These are phyloP conservation scores for Lactarius tabidus DNA, from an alignment of 768 basidiomycete species.

Conservation along the genomic window DNA sequence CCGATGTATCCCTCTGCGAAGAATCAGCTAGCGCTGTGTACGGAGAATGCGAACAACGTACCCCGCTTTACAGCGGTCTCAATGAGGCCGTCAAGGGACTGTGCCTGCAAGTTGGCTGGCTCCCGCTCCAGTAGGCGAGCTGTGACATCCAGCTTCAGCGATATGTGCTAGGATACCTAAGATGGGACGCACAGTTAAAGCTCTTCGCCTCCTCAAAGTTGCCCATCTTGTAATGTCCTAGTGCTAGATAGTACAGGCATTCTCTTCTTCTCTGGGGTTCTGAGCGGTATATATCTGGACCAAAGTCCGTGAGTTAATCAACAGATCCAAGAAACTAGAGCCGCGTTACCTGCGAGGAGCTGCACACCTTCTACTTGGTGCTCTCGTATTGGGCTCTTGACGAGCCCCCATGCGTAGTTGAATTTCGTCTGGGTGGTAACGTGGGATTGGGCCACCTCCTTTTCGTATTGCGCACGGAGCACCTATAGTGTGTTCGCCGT, in stretches of 20 bases:
- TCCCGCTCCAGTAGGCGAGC: constrained; percentile 87
- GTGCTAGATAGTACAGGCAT: constrained; percentile 93
- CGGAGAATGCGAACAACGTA: constrained; percentile 33
- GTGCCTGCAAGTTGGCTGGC: constrained; percentile 89
- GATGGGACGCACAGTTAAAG: constrained; percentile 75
- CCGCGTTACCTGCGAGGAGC: constrained; percentile 70
- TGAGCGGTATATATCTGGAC: constrained; percentile 81
- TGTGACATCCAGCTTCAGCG: constrained; percentile 33
- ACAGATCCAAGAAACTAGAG: neutral
- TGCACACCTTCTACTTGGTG: constrained; percentile 92
- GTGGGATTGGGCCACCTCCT: constrained; percentile 77
- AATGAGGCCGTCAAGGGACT: constrained; percentile 79
- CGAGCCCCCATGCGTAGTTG: constrained; percentile 95
- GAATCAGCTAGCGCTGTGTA: constrained; percentile 4
- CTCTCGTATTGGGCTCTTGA: constrained; percentile 81
- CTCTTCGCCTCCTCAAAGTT: constrained; percentile 89
- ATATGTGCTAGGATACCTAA: neutral
- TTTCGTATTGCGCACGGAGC: constrained; percentile 80
- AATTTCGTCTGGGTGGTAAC: constrained; percentile 95
- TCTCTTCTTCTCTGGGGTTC: constrained; percentile 87
- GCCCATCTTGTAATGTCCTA: constrained; percentile 95
- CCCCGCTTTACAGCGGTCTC: constrained; percentile 82
- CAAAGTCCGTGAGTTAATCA: neutral
- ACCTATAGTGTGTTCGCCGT: constrained; percentile 58
- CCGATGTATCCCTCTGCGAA: constrained; percentile 92